Evolutionary conservation across 1,139 yeast species (phyloP), one percentile per base, ranked within the genome.

Genomic region (Saccharomyces hybrid): DNA sequence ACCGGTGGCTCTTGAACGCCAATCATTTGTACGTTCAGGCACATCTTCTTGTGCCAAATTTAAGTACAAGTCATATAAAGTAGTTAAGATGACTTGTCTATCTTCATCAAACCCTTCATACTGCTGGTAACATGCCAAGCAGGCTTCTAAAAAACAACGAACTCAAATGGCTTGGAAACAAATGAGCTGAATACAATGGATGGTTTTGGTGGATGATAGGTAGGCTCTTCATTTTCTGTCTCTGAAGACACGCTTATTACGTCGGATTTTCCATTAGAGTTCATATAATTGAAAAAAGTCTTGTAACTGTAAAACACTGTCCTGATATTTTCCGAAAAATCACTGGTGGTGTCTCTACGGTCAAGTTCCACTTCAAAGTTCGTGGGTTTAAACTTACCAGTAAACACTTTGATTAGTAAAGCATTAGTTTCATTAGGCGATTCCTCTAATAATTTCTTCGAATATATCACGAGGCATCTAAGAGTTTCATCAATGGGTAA

Each of bases 131-230:
- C 88, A 79, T 61, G 86, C 89, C 16, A 90, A 73, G 64, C 97
- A 89, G 0, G 98, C 97, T 67, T 93, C 99, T 55, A 93, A 72
- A 61, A 91, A n/a, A 88, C 87, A 19, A 91, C 95, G 76, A 93
- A 91, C 64, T 91, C 95, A 64, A 84, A 81, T 0, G 95, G 90
- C 66, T 87, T 89, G 63, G 85, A 82, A 14, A 88, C 82, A 68
- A 93, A 95, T 1, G 95, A 83, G 1, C 95, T 83, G 67, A 90
- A 95, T 2, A 93, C 88, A 47, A 93, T 75, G 53, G 91, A 79
- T 2, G 99, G 98, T 54, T 84, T 79, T 1, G 99, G 99, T 1
- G 98, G 97, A 55, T 86, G 84, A 66, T 91, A 91, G 0, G 96
- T 88, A 1, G 95, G 93, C n/a, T 29, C 28, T 11, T 47, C 31